A percentile compares a stretch with the other conserved stretches of the same genome.
Conservation (phyloP, 768 basidiomycete species). For the Galerina sulciceps region DNA sequence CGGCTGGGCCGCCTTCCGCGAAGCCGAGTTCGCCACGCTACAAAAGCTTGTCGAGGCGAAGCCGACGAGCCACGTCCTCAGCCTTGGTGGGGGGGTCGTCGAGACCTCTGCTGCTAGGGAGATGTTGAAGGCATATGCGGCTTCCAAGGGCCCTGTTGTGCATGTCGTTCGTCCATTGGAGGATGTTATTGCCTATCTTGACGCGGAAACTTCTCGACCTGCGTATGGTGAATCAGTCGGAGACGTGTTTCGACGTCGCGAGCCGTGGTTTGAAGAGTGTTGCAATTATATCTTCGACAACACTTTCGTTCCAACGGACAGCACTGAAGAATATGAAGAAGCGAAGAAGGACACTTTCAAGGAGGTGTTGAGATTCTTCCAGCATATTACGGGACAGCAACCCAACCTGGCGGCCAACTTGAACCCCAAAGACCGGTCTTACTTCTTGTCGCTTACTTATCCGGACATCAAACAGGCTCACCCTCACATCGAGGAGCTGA, state of each 20-base stretch:
- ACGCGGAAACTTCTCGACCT: slow-evolving; percentile 76
- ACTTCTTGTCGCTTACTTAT: slow-evolving; percentile 93
- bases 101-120: slow-evolving; percentile 81
- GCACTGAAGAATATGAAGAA: neutral
- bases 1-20: slow-evolving; percentile 92
- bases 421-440: slow-evolving; percentile 64
- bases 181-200: slow-evolving; percentile 83
- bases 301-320: slow-evolving; percentile 45
- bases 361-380: slow-evolving; percentile 87
- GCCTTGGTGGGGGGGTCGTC: slow-evolving; percentile 93
- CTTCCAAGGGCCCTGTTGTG: slow-evolving; percentile 72
- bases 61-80: slow-evolving; percentile 72
- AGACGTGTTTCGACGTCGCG: slow-evolving; percentile 83
- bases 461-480: slow-evolving; percentile 82
- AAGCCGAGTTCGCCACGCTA: slow-evolving; percentile 73
- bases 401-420: slow-evolving; percentile 68
- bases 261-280: slow-evolving; percentile 87
- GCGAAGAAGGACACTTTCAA: slow-evolving; percentile 43
- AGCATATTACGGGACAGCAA: slow-evolving; percentile 75
- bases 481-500: slow-evolving; percentile 69
- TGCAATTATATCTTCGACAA: slow-evolving; percentile 86
- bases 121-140: slow-evolving; percentile 68
- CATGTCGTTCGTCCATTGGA: slow-evolving; percentile 81
- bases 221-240: slow-evolving; percentile 86
- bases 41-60: slow-evolving; percentile 66